phyloP scores from a whole-genome alignment of 129 eudicot species.

The Tanacetum coccineum region DNA sequence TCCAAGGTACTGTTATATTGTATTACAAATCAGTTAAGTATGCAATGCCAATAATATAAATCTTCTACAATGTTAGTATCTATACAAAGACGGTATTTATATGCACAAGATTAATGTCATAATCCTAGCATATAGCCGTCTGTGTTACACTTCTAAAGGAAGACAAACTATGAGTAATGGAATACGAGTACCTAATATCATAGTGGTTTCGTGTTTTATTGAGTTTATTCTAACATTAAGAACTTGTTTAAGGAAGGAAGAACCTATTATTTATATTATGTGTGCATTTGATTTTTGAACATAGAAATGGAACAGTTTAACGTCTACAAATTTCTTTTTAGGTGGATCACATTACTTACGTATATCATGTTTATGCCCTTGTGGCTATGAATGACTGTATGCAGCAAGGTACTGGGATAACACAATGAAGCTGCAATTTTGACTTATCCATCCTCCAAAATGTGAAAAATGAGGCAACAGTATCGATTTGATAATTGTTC shows the following conservation, averaged over 20 bases:
- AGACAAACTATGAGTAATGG: too few relatives aligned
- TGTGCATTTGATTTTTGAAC: neutral
- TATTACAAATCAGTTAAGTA: too few relatives aligned
- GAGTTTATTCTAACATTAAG: neutral
- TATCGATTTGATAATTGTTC: conserved; percentile 43
- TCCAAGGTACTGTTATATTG: too few relatives aligned
- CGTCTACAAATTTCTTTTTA: neutral
- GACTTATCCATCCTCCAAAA: conserved; percentile 33
- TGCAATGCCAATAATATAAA: too few relatives aligned
- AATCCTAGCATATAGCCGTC: too few relatives aligned
- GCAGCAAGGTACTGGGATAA: neutral
- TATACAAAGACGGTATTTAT: too few relatives aligned
- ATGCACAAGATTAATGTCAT: too few relatives aligned
- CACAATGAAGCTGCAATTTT: neutral
- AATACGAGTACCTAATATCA: neutral
- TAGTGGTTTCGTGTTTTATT: too few relatives aligned
- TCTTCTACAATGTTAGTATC: too few relatives aligned
- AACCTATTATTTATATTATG: neutral
- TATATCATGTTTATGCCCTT: neutral
- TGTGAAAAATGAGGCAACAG: conserved; percentile 75
- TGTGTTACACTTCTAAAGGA: too few relatives aligned
- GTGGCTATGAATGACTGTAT: neutral
- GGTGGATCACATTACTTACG: neutral
- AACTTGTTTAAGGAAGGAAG: neutral
- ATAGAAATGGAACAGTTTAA: too few relatives aligned